Evolutionary conservation across 768 basidiomycete species (phyloP), one percentile per base, ranked within the genome.

Genomic region (Tubosaeta sp.): DNA sequence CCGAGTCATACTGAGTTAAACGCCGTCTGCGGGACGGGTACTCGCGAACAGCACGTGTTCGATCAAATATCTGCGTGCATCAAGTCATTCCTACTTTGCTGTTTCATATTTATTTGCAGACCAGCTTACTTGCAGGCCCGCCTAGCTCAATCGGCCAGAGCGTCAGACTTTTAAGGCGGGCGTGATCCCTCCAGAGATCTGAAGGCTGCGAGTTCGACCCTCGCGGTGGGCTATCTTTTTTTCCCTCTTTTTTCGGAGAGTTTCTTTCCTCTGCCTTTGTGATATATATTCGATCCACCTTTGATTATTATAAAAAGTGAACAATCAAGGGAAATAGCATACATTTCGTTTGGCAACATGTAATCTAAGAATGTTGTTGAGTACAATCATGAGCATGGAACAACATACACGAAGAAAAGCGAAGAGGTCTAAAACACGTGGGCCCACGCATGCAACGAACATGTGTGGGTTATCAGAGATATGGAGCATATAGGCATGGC

Each of bases 151-250:
- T 78, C 63, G 77, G 77, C 69, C 76, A 78, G 78, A 79, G 77
- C 77, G 78, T 78, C 78, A 78, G 77, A 78, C 77, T 78, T 67
- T 67, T 67, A 67, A 53, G 67, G 65, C 65, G 66, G 67, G 65
- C 1, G 5, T 40, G 30, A 46, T 53, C 43, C 64, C 53, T 44
- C 44, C 43, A 3, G 60, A 52, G 46, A 84, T 85, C 83, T 85
- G 81, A 85, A 85, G 83, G 83, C 80, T 85, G 83, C 83, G 83
- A 82, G 83, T 85, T 85, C 83, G 83, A 85, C 76, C 83, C 83
- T 82, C 83, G 83, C 83, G 83, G 81, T 83, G 83, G 83, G 82
- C 83, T 84, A 81, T 18, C 41, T 9, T 51, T 68, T 68, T 62
- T 46, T 31, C 1, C 8, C 16, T 18, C 2, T 0, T 18, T 36